Evolutionary conservation across 768 basidiomycete species (phyloP).

Genomic region (Tulasnella sp.): DNA sequence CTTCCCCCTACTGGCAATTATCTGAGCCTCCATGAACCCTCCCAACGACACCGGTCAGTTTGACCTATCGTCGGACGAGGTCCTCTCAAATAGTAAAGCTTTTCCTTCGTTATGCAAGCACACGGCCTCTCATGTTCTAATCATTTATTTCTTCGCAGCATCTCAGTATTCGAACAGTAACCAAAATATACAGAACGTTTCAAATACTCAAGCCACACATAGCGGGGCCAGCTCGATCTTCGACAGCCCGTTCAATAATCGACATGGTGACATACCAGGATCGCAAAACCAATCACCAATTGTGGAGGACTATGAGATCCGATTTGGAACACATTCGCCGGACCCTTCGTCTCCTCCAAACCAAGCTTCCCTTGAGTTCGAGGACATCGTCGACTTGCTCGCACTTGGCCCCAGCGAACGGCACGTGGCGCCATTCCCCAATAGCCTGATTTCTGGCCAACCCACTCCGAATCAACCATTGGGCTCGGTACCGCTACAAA

Average conservation of each 20-base stretch:
- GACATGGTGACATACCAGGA: neutral
- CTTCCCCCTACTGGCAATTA: neutral
- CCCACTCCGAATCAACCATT: neutral
- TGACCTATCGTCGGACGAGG: neutral
- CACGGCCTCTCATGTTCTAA: neutral
- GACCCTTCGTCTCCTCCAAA: neutral
- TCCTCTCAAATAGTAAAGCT: neutral
- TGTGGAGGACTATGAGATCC: neutral
- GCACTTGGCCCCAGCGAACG: neutral
- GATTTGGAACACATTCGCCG: neutral
- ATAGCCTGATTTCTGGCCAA: neutral
- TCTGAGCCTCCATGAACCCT: neutral
- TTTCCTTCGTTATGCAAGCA: neutral
- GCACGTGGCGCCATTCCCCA: neutral
- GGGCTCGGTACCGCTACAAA: neutral
- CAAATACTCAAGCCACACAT: neutral
- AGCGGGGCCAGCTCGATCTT: neutral
- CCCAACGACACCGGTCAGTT: neutral
- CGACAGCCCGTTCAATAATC: neutral
- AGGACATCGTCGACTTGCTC: neutral
- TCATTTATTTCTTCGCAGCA: neutral
- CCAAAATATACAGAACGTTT: neutral
- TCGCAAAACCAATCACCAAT: neutral
- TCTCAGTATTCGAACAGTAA: neutral
- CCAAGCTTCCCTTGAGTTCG: neutral